These are phyloP conservation scores for Chamaenerion angustifolium DNA, from an alignment of 345 rosid species.

Conservation along the genomic window DNA sequence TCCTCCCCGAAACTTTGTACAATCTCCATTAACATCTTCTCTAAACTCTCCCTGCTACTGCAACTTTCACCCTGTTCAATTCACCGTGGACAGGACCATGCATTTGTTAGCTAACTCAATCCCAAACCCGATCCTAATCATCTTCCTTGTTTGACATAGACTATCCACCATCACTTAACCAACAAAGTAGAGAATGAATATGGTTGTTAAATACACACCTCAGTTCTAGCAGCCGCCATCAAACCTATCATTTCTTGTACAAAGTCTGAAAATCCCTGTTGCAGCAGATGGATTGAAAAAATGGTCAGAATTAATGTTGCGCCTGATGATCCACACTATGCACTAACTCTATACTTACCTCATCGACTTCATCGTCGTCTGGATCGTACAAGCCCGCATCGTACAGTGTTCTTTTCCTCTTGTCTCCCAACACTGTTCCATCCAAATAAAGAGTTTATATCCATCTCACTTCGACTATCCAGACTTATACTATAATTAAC, in stretches of 20 bases:
- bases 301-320: too few species aligned
- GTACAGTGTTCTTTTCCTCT: conserved; percentile 30
- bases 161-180: background rate
- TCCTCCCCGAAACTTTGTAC: conserved; percentile 24
- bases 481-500: too few species aligned
- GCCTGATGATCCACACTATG: too few species aligned
- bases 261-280: conserved; percentile 49
- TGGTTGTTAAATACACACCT: conserved; percentile 25
- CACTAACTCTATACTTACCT: conserved; percentile 22
- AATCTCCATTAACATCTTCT: conserved; percentile 34
- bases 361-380: conserved; percentile 33
- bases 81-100: too few species aligned
- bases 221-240: conserved; percentile 25
- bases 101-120: background rate
- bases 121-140: background rate
- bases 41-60: conserved; percentile 39
- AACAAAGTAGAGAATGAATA: background rate
- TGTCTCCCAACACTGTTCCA: conserved; percentile 31
- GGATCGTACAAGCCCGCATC: conserved; percentile 35
- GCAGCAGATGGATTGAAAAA: conserved; percentile 1
- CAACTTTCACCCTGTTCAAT: conserved; percentile 23
- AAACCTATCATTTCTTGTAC: conserved; percentile 33
- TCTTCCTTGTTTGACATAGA: background rate
- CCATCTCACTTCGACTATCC: too few species aligned
- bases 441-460: background rate